Conservation (phyloP, 768 basidiomycete species). For the Candolleomyces aberdarensis region DNA sequence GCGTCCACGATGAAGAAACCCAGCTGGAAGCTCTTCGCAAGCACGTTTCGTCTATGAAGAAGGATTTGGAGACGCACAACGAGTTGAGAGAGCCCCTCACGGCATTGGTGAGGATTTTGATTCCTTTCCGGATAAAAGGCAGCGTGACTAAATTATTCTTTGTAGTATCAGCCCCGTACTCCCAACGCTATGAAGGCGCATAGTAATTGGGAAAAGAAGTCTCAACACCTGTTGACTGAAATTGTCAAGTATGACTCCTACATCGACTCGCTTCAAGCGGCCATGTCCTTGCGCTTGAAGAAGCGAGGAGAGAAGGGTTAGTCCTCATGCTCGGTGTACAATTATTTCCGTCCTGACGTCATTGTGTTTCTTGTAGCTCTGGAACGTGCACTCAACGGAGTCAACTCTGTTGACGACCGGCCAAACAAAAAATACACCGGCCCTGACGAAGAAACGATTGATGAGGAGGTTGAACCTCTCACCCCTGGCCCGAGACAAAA, state of each 20-base stretch:
- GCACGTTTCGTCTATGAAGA: slow-evolving; percentile 72
- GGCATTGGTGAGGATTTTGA: slow-evolving; percentile 53
- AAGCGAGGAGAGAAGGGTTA: slow-evolving; percentile 83
- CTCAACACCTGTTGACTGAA: slow-evolving; percentile 84
- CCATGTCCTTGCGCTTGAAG: slow-evolving; percentile 82
- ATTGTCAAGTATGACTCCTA: slow-evolving; percentile 96
- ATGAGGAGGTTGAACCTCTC: slow-evolving; percentile 29
- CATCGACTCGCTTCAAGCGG: slow-evolving; percentile 81
- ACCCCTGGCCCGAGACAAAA: slow-evolving; percentile 23
- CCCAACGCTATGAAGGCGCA: slow-evolving; percentile 72
- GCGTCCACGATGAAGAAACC: slow-evolving; percentile 86
- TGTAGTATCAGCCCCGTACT: slow-evolving; percentile 79
- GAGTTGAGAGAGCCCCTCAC: slow-evolving; percentile 81
- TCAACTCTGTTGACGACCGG: slow-evolving; percentile 25
- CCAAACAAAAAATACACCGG: slow-evolving; percentile 29
- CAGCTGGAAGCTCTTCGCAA: slow-evolving; percentile 88
- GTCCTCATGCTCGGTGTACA: slow-evolving; percentile 2
- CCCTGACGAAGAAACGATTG: slow-evolving; percentile 29
- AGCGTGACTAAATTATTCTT: slow-evolving; percentile 12
- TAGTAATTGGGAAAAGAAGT: slow-evolving; percentile 92
- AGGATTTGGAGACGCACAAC: slow-evolving; percentile 81
- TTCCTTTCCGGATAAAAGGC: neutral
- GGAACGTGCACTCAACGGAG: slow-evolving; percentile 32
- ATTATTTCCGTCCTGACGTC: slow-evolving; percentile 3
- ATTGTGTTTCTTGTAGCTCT: slow-evolving; percentile 19